A percentile compares a stretch with the other conserved stretches of the same genome.
Evolutionary conservation across 768 basidiomycete genomes (phyloP).

Genomic region (Leccinum variicolor): DNA sequence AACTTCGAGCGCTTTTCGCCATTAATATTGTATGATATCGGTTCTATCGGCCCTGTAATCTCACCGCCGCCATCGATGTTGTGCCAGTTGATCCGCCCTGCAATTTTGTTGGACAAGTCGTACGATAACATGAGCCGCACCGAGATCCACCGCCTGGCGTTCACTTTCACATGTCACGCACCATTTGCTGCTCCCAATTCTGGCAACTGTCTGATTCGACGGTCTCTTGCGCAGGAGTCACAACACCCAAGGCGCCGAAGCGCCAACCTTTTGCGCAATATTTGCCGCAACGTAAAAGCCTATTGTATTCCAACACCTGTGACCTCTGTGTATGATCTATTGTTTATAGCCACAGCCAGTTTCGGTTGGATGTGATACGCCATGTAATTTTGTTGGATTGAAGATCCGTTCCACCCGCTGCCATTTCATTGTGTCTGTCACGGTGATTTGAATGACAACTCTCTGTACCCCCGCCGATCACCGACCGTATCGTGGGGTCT

Average conservation of each 20-base stretch:
- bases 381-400: background rate
- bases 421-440: background rate
- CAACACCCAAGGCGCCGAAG: background rate
- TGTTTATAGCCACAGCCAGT: background rate
- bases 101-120: background rate
- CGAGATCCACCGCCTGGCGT: background rate
- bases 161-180: background rate
- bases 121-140: background rate
- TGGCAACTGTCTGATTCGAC: background rate
- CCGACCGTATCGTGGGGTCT: conserved; percentile 23
- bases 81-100: background rate
- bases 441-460: background rate
- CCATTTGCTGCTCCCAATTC: background rate
- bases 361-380: background rate
- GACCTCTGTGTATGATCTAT: background rate
- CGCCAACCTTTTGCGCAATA: background rate
- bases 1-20: background rate
- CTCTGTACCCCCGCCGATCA: background rate
- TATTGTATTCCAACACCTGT: background rate
- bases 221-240: background rate
- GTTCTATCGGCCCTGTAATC: background rate
- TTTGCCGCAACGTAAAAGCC: background rate
- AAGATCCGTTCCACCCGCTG: background rate
- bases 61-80: background rate
- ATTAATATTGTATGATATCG: background rate